Percentiles rank a stretch among this genome's conserved stretches.
Evolutionary conservation across 495 filamentous ascomycete species (phyloP).

Genomic region (Daldinia loculata): DNA sequence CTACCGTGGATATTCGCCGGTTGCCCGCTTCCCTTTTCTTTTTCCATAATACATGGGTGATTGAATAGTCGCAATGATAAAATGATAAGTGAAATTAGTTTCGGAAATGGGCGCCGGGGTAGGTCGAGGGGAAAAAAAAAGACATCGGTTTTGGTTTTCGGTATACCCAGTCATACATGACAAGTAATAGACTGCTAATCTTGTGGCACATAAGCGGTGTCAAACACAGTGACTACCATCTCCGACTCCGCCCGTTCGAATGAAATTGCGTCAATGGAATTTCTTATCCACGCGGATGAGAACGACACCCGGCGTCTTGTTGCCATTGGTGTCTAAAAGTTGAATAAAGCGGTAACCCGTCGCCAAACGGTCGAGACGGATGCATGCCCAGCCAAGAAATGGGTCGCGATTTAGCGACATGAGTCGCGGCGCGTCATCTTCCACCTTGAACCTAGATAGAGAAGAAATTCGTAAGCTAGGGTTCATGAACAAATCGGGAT

Average conservation of each 20-base stretch:
- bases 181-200: conserved; percentile 7
- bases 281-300: conserved; percentile 69
- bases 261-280: conserved; percentile 37
- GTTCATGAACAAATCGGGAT: conserved; percentile 33
- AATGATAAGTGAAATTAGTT: conserved; percentile 16
- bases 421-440: conserved; percentile 65
- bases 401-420: conserved; percentile 59
- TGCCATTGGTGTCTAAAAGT: conserved; percentile 70
- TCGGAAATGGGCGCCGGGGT: conserved; percentile 18
- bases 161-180: conserved; percentile 23
- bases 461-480: conserved; percentile 34
- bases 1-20: background rate
- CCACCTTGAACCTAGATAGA: conserved; percentile 75
- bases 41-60: conserved; percentile 11
- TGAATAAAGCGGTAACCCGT: conserved; percentile 79
- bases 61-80: conserved; percentile 3
- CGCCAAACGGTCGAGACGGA: conserved; percentile 82
- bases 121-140: conserved; percentile 4
- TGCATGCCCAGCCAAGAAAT: conserved; percentile 85
- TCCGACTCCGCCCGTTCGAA: conserved; percentile 28
- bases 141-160: conserved; percentile 17
- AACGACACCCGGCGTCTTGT: conserved; percentile 68
- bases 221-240: conserved; percentile 11
- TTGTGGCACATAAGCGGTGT: conserved; percentile 6
- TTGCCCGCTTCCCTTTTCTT: conserved; percentile 10